phyloP scores from a whole-genome alignment of 2,329 filamentous ascomycete species.

The Seiridium cupressi region DNA sequence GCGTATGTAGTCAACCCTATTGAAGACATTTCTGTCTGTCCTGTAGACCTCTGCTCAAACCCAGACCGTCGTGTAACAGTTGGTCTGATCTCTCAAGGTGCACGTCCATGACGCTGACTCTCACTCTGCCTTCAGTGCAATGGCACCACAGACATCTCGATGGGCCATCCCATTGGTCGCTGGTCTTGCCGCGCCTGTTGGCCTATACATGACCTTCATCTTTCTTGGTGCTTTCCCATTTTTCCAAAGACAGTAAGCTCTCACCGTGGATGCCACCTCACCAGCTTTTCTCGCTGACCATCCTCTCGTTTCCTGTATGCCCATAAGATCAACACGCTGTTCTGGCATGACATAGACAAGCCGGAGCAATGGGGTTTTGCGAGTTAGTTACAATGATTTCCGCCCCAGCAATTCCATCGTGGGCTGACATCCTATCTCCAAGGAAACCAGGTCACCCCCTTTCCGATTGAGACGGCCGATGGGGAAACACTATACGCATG shows the following conservation, averaged over 20 bases:
- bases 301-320: conserved; percentile 73
- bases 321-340: conserved; percentile 72
- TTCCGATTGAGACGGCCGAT: conserved; percentile 73
- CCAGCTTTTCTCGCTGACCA: not conserved
- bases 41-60: too few species aligned
- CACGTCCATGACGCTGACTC: too few species aligned
- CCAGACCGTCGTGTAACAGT: too few species aligned
- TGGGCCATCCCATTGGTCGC: conserved; percentile 41
- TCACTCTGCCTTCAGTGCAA: conserved; percentile 9
- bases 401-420: not conserved
- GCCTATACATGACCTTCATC: conserved; percentile 67
- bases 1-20: too few species aligned
- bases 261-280: conserved; percentile 5
- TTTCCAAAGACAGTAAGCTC: conserved; percentile 75
- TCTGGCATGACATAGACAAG: conserved; percentile 70
- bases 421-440: not conserved
- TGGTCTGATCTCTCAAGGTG: too few species aligned
- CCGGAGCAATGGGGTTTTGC: conserved; percentile 86
- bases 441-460: conserved; percentile 89
- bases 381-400: conserved; percentile 48
- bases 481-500: conserved; percentile 80
- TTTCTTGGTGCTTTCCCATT: conserved; percentile 63
- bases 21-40: too few species aligned
- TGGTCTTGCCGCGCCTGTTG: conserved; percentile 56
- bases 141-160: conserved; percentile 26